Evolutionary conservation across 2,329 filamentous ascomycete species (phyloP), one percentile per base, ranked within the genome.

Genomic region (Colletotrichum navitas): DNA sequence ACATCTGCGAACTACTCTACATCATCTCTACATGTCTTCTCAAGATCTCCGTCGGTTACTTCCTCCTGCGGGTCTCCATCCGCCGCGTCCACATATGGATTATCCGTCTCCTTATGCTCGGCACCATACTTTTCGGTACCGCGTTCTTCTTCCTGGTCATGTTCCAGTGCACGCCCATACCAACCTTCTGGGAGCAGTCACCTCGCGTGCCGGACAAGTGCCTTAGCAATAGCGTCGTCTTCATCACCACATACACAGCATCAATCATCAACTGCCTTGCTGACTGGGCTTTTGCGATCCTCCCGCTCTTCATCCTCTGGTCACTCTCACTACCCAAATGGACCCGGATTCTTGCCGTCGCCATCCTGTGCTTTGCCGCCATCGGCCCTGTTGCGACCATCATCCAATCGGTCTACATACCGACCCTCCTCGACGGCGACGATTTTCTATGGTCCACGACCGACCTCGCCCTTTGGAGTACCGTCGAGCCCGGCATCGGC

Each of bases 381-480:
- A 80, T 84, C 56, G 72, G 72, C 21, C 66, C 61, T 24, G 79
- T 79, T 36, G 84, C 83, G 5, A 84, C 83, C 5, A 81, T 85
- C 51, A 79, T 85, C 12, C 80, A 84, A 1, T 82, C 84, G 59
- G 78, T 82, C 0, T 85, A 83, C 72, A 80, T 85, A 34, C 75
- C 79, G 41, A 73, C 77, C 5, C 75, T 85, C 18, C 77, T 78
- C 43, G 74, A 80, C 7, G 79, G 80, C 32, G 72, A 76, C 51
- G 84, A 85, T 68, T 85, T 83, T 70, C 80, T 85, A 12, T 85
- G 82, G 78, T 79, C 82, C 47, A 83, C 81, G 24, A 79, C 82
- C 26, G 83, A 83, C 59, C 76, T 85, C 7, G 82, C 83, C 24
- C 82, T 85, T 66, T 85, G 83, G 83, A 84, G 81, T 1, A 84